These are phyloP conservation scores for Fallopia convolvulus DNA, from an alignment of 148 eudicot species.

Conservation along the genomic window DNA sequence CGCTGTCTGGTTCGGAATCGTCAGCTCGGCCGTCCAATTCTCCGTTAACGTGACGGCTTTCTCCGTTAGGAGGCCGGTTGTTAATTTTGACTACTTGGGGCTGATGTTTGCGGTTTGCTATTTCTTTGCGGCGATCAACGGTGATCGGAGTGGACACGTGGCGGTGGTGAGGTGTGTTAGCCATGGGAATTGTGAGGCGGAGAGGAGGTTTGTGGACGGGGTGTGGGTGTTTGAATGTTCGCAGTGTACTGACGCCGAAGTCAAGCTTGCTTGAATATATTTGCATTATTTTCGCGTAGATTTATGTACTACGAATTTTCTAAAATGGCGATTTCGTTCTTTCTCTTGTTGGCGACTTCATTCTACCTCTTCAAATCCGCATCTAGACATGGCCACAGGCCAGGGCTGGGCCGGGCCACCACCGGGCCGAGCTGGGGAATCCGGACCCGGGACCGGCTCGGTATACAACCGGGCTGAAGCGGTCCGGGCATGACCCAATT, in stretches of 20 bases:
- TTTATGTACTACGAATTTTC: too few species aligned
- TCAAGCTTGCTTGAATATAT: background rate
- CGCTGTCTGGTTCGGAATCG: background rate
- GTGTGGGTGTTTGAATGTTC: conserved; percentile 5
- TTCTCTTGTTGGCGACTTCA: too few species aligned
- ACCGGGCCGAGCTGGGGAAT: too few species aligned
- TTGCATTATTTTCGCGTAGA: too few species aligned
- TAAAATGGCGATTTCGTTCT: too few species aligned
- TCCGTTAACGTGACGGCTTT: background rate
- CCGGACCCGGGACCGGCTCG: too few species aligned
- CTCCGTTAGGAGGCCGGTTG: background rate
- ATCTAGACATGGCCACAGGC: too few species aligned
- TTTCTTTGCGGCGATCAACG: background rate
- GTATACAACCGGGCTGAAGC: too few species aligned
- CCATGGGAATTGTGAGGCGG: conserved; percentile 1
- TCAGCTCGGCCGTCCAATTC: background rate
- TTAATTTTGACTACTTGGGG: background rate
- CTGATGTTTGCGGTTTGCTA: background rate
- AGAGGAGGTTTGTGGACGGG: background rate
- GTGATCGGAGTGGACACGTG: background rate
- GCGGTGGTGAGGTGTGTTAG: conserved; percentile 6
- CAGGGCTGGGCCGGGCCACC: too few species aligned
- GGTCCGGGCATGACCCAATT: too few species aligned
- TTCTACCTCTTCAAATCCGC: too few species aligned
- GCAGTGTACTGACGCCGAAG: background rate